A percentile compares a stretch with the other conserved stretches of the same genome.
phyloP scores from a whole-genome alignment of 768 basidiomycete species.

The Pisolithus orientalis region DNA sequence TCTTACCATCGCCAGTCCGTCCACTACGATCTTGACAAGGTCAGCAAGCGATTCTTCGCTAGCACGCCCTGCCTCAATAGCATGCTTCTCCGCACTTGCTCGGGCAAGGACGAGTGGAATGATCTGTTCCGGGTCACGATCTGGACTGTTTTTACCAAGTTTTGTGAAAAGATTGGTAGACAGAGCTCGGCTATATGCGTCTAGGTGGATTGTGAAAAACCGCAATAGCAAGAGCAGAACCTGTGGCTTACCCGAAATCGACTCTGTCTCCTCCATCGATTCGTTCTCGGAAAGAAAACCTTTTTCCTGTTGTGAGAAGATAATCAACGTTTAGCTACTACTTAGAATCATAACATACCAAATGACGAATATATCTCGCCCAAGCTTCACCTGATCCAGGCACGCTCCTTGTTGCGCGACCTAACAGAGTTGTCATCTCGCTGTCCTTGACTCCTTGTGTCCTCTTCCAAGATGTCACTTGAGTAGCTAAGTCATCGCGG shows the following conservation, averaged over 20 bases:
- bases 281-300: constrained; percentile 9
- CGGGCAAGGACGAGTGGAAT: constrained; percentile 58
- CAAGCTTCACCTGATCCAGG: constrained; percentile 74
- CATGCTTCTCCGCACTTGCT: constrained; percentile 57
- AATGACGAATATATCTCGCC: constrained; percentile 68
- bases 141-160: constrained; percentile 9
- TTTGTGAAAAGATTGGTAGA: constrained; percentile 46
- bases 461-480: constrained; percentile 31
- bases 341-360: constrained; percentile 38
- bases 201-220: constrained; percentile 26
- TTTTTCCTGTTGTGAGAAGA: constrained; percentile 15
- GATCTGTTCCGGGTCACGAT: constrained; percentile 56
- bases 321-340: neutral
- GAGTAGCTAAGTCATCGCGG: neutral
- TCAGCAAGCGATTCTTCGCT: constrained; percentile 49
- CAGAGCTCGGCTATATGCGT: constrained; percentile 52
- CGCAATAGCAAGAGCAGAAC: constrained; percentile 1
- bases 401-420: constrained; percentile 63
- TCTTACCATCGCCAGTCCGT: constrained; percentile 56
- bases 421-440: constrained; percentile 36
- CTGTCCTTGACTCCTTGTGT: constrained; percentile 38
- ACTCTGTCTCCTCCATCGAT: constrained; percentile 16
- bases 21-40: constrained; percentile 53
- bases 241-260: constrained; percentile 16
- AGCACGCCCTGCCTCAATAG: constrained; percentile 39